Conservation (phyloP, 2,329 filamentous ascomycete genomes). For the Pezicula carpinea region DNA sequence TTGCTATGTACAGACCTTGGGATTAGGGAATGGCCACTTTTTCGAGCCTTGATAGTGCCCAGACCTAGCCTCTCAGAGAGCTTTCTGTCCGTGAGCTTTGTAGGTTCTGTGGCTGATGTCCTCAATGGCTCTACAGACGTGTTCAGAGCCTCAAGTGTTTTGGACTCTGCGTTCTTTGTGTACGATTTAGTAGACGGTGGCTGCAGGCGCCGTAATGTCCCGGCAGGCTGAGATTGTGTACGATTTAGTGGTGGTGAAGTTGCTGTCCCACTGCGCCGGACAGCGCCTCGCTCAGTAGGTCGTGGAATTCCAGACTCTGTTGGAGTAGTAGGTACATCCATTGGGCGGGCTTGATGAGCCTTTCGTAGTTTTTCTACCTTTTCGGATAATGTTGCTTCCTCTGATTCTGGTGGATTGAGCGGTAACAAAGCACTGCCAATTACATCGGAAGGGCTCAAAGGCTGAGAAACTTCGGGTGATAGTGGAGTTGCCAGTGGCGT, state of each 20-base stretch:
- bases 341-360: constrained; percentile 11
- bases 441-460: constrained; percentile 6
- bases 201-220: constrained; percentile 24
- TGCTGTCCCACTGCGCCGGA: constrained; percentile 18
- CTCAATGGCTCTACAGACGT: constrained; percentile 20
- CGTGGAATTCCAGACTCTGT: constrained; percentile 28
- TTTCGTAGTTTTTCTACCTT: constrained; percentile 25
- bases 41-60: constrained; percentile 56
- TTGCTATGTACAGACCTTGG: constrained; percentile 75
- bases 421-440: not conserved
- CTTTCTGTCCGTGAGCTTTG: constrained; percentile 55
- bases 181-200: constrained; percentile 15
- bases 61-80: constrained; percentile 69
- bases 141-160: constrained; percentile 9
- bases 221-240: constrained; percentile 29
- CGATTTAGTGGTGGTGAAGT: constrained; percentile 27
- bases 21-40: constrained; percentile 68
- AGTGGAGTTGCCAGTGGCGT: constrained; percentile 8
- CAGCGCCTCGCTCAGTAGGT: constrained; percentile 22
- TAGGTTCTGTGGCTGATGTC: constrained; percentile 20
- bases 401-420: constrained; percentile 5
- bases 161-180: constrained; percentile 17
- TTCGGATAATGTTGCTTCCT: constrained; percentile 23
- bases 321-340: constrained; percentile 5
- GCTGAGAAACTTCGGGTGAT: constrained; percentile 6